Evolutionary conservation across 306 rosid species (phyloP).

Genomic region (Herpetospermum pedunculosum): DNA sequence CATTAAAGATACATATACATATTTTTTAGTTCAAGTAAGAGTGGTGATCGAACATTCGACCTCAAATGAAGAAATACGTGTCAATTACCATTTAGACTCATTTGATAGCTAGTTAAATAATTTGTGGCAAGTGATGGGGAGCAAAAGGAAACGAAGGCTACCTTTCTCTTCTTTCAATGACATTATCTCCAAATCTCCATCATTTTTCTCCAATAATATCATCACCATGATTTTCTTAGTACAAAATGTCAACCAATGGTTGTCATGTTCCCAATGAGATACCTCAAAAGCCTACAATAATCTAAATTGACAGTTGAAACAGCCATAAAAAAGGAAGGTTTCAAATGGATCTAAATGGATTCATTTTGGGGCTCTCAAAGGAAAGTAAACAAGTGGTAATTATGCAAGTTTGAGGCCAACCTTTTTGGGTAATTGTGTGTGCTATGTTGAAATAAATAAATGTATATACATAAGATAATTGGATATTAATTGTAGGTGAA

Average conservation of each 20-base stretch:
- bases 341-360: neutral
- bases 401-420: neutral
- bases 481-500: neutral
- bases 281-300: conserved; percentile 3
- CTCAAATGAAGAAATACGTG: too few species aligned
- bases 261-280: neutral
- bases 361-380: neutral
- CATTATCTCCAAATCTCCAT: neutral
- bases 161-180: neutral
- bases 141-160: neutral
- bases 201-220: neutral
- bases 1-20: too few species aligned
- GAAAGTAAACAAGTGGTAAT: neutral
- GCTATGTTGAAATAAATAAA: neutral
- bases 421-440: conserved; percentile 8
- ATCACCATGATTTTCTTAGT: neutral
- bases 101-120: too few species aligned
- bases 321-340: neutral
- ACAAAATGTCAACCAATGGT: conserved; percentile 4
- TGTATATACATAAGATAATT: neutral
- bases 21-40: too few species aligned
- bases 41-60: too few species aligned
- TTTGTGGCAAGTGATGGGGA: neutral
- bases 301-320: neutral
- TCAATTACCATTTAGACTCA: too few species aligned